phyloP scores from a whole-genome alignment of 148 eudicot genomes.

The Suaeda aralocaspica region DNA sequence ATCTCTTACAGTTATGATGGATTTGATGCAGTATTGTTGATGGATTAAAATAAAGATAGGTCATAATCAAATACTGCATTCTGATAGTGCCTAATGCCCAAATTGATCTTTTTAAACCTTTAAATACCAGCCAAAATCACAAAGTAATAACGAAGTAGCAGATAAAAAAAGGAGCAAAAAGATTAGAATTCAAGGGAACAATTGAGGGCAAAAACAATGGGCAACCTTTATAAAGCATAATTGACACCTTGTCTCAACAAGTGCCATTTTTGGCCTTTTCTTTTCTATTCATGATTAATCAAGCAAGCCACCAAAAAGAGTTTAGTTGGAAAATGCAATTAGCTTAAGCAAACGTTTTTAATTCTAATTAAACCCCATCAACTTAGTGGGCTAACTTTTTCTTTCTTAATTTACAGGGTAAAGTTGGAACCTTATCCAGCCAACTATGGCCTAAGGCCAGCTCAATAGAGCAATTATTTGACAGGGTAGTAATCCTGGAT shows the following conservation, averaged over 20 bases:
- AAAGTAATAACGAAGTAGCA: too few relatives aligned
- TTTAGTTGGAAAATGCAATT: not conserved
- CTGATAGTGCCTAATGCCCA: too few relatives aligned
- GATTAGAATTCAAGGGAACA: not conserved
- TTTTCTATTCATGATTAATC: not conserved
- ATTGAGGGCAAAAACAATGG: not conserved
- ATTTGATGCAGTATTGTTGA: too few relatives aligned
- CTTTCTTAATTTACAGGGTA: not conserved
- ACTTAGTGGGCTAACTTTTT: not conserved
- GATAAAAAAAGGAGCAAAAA: constrained; percentile 3
- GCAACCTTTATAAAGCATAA: not conserved
- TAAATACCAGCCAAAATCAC: too few relatives aligned
- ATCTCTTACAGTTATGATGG: too few relatives aligned
- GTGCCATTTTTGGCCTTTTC: not conserved
- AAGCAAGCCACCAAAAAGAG: not conserved
- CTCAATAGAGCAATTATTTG: too few relatives aligned
- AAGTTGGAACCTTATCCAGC: not conserved
- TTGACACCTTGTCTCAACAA: not conserved
- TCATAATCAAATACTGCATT: too few relatives aligned
- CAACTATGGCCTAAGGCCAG: too few relatives aligned
- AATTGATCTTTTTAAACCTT: too few relatives aligned
- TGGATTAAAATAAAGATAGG: too few relatives aligned
- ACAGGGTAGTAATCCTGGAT: too few relatives aligned
- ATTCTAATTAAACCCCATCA: not conserved
- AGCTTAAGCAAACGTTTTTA: not conserved